These are phyloP conservation scores for Hippophae tibetana DNA, from an alignment of 306 rosid species.

Conservation along the genomic window DNA sequence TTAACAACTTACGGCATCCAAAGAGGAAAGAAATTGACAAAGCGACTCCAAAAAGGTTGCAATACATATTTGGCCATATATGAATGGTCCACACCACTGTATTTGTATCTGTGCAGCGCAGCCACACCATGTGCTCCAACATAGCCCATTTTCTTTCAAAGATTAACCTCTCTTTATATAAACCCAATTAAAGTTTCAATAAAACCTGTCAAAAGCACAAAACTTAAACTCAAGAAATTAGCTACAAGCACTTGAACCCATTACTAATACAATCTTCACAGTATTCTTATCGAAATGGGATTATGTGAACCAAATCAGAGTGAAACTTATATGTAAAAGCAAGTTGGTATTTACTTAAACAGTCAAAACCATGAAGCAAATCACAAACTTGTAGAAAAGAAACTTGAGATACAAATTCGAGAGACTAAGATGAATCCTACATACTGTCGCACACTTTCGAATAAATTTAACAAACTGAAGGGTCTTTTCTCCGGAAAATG, in stretches of 20 bases:
- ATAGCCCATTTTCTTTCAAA: constrained; percentile 51
- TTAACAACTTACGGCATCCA: constrained; percentile 92
- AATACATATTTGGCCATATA: constrained; percentile 76
- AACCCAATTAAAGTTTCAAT: constrained; percentile 19
- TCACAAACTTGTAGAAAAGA: no score
- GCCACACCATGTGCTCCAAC: constrained; percentile 77
- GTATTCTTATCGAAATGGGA: no score
- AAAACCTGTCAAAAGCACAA: constrained; percentile 31
- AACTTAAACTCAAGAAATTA: no score
- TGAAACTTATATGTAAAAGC: no score
- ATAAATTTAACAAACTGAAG: background rate
- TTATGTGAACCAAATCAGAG: no score
- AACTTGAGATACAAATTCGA: background rate
- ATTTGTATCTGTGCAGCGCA: constrained; percentile 70
- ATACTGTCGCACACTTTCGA: background rate
- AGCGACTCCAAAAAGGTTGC: constrained; percentile 85
- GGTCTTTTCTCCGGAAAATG: background rate
- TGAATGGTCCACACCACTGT: constrained; percentile 88
- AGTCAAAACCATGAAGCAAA: no score
- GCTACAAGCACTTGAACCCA: no score
- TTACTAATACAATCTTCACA: no score
- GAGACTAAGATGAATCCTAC: background rate
- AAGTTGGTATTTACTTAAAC: no score
- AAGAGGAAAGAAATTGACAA: constrained; percentile 72
- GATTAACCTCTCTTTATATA: constrained; percentile 16